Conservation (phyloP, 371 early-diverging fungal genomes). For the Mucor sp. region DNA sequence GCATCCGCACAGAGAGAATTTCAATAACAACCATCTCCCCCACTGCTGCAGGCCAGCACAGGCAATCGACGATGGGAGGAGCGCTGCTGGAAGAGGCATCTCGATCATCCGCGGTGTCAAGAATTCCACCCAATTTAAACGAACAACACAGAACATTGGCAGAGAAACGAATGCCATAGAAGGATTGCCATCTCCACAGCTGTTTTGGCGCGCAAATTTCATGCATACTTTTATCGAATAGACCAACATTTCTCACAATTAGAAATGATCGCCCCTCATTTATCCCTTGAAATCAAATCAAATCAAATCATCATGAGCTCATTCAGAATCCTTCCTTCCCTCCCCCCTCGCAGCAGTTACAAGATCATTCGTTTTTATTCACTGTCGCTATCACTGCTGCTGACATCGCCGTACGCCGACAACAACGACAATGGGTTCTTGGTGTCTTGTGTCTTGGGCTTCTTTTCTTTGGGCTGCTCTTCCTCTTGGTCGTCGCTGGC, state of each 20-base stretch:
- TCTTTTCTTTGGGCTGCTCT: neutral
- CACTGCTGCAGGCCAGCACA: neutral
- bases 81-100: no score
- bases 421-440: conserved; percentile 20
- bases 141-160: neutral
- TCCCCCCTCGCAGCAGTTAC: conserved; percentile 6
- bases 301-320: neutral
- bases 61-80: neutral
- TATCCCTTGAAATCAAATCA: neutral
- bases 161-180: neutral
- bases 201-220: conserved; percentile 1
- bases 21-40: neutral
- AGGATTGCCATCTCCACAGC: neutral
- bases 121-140: neutral
- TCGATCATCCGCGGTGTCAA: neutral
- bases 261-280: neutral
- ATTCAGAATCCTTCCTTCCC: no score
- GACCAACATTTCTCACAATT: conserved; percentile 7
- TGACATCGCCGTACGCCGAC: conserved; percentile 37
- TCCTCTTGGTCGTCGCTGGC: conserved; percentile 9
- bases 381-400: conserved; percentile 29
- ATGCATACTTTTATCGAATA: conserved; percentile 1
- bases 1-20: neutral
- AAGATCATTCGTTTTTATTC: conserved; percentile 10
- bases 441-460: conserved; percentile 1